Conservation (phyloP, 495 filamentous ascomycete genomes). For the Amphirosellinia nigrospora region DNA sequence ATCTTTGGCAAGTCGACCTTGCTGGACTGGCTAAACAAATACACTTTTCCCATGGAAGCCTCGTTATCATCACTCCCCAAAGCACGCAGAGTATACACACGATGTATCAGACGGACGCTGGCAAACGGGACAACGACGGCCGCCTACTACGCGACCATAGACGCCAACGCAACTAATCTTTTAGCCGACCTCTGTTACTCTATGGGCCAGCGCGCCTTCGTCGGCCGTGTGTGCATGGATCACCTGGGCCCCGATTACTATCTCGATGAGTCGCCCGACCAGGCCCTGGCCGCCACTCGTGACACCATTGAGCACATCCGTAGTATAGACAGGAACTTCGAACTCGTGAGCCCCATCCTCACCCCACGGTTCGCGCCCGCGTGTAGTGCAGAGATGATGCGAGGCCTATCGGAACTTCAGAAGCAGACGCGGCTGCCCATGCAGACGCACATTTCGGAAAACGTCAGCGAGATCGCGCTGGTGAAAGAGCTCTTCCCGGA, state of each 20-base stretch:
- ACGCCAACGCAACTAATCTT: constrained; percentile 82
- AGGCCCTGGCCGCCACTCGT: constrained; percentile 61
- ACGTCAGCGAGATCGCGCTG: constrained; percentile 70
- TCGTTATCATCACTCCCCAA: constrained; percentile 62
- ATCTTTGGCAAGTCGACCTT: constrained; percentile 90
- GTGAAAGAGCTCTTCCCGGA: constrained; percentile 75
- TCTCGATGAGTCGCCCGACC: constrained; percentile 66
- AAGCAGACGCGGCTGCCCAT: constrained; percentile 64
- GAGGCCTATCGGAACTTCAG: constrained; percentile 67
- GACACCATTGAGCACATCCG: constrained; percentile 71
- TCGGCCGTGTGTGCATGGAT: constrained; percentile 95
- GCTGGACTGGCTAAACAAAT: constrained; percentile 87
- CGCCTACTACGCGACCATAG: constrained; percentile 89
- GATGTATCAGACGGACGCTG: constrained; percentile 77
- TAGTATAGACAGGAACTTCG: constrained; percentile 63
- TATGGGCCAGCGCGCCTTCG: constrained; percentile 83
- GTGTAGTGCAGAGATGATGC: constrained; percentile 67
- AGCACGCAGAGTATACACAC: constrained; percentile 68
- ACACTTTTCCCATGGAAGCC: constrained; percentile 93
- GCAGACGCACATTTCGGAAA: constrained; percentile 95
- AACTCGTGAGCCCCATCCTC: constrained; percentile 75
- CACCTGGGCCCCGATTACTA: constrained; percentile 74
- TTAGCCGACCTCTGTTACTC: constrained; percentile 79
- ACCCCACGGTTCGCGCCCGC: constrained; percentile 90
- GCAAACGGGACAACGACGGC: constrained; percentile 89